phyloP scores from a whole-genome alignment of 2,329 filamentous ascomycete species.

The Trichoderma brevicompactum region DNA sequence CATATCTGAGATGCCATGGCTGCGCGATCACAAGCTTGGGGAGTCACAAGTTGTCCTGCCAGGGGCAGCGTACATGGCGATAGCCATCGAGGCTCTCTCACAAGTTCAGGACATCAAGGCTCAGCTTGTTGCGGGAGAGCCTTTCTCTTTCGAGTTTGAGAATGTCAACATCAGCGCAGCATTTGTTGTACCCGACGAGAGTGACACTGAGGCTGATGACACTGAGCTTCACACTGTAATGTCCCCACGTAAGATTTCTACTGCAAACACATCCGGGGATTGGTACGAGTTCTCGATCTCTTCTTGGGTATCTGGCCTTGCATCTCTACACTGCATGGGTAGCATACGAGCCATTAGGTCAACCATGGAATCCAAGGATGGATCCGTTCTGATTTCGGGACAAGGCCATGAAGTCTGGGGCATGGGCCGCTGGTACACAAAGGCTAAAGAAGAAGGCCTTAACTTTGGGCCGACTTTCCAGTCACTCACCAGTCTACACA shows the following conservation, averaged over 20 bases:
- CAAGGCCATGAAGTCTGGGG: conserved; percentile 13
- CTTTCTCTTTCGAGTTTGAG: conserved; percentile 33
- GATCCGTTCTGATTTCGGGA: neutral
- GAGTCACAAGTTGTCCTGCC: conserved; percentile 55
- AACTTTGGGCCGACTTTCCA: conserved; percentile 18
- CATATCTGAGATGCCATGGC: conserved; percentile 56
- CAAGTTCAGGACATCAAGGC: conserved; percentile 32
- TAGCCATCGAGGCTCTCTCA: conserved; percentile 48
- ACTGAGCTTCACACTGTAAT: conserved; percentile 15
- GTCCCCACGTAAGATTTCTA: conserved; percentile 16
- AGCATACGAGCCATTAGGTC: neutral
- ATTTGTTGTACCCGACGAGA: conserved; percentile 38
- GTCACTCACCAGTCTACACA: conserved; percentile 9
- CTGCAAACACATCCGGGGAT: neutral
- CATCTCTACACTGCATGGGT: conserved; percentile 19
- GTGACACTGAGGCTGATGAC: neutral
- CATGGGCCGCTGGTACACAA: conserved; percentile 18
- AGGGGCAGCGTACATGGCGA: conserved; percentile 48
- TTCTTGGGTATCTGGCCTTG: neutral
- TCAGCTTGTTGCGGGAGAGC: neutral
- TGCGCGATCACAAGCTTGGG: conserved; percentile 57
- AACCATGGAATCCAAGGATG: neutral
- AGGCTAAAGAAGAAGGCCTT: conserved; percentile 17
- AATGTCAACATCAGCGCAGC: conserved; percentile 40
- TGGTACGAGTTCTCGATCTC: conserved; percentile 22